These are phyloP conservation scores for sunflower (Helianthus annuus) DNA, from an alignment of 129 eudicot species.

Conservation along the genomic window HanXRQr2.0-SUNRISE NC_035436.2:204197507-204198006, in stretches of 20 bases:
- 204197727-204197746: neutral
- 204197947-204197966: too few relatives aligned
- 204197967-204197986: too few relatives aligned
- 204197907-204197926: too few relatives aligned
- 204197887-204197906: too few relatives aligned
- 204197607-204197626: constrained; percentile 6
- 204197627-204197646: neutral
- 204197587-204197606: neutral
- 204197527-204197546: constrained; percentile 41
- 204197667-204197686: neutral
- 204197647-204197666: constrained; percentile 15
- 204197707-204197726: neutral
- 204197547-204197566: constrained; percentile 39
- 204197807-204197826: too few relatives aligned
- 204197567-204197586: constrained; percentile 9
- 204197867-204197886: too few relatives aligned
- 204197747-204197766: neutral
- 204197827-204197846: too few relatives aligned
- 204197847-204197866: too few relatives aligned
- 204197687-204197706: neutral
- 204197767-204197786: neutral
- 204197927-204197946: too few relatives aligned
- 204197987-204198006: too few relatives aligned
- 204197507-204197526: constrained; percentile 51
- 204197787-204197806: too few relatives aligned